These are phyloP conservation scores for Penicillium roqueforti DNA, from an alignment of 495 filamentous ascomycete genomes.

Conservation along the genomic window DNA sequence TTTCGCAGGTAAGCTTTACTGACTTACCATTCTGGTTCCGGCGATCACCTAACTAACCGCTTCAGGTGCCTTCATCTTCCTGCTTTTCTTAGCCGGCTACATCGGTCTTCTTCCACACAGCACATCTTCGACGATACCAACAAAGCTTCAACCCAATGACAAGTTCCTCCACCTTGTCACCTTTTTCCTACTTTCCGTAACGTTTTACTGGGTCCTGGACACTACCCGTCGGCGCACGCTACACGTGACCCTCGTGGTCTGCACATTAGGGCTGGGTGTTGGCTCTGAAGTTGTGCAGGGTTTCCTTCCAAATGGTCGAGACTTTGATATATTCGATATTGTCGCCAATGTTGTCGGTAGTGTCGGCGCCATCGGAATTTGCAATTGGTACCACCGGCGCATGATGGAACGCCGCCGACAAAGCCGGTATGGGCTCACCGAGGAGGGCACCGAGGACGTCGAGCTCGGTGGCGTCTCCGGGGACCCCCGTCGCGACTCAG, in stretches of 20 bases:
- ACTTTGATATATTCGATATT: slow-evolving; percentile 82
- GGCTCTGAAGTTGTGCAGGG: slow-evolving; percentile 84
- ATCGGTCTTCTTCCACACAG: slow-evolving; percentile 62
- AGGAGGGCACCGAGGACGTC: slow-evolving; percentile 50
- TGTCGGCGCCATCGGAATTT: slow-evolving; percentile 62
- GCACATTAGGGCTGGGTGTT: slow-evolving; percentile 67
- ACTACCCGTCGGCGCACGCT: slow-evolving; percentile 77
- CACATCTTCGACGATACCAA: slow-evolving; percentile 58
- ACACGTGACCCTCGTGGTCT: slow-evolving; percentile 78
- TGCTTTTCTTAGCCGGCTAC: slow-evolving; percentile 73
- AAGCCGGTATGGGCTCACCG: slow-evolving; percentile 65
- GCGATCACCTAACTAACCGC: slow-evolving; percentile 13
- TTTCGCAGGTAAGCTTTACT: slow-evolving; percentile 59
- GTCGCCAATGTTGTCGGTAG: slow-evolving; percentile 84
- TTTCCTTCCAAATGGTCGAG: slow-evolving; percentile 71
- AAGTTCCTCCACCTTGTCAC: slow-evolving; percentile 84
- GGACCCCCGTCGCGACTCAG: slow-evolving; percentile 43
- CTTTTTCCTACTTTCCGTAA: slow-evolving; percentile 81
- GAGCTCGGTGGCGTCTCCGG: slow-evolving; percentile 51
- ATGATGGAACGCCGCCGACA: slow-evolving; percentile 88
- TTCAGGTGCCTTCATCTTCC: slow-evolving; percentile 65
- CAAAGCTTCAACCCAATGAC: slow-evolving; percentile 72
- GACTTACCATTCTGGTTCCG: slow-evolving; percentile 2
- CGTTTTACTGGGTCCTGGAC: slow-evolving; percentile 97
- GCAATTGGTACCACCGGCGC: slow-evolving; percentile 86